phyloP scores from a whole-genome alignment of 2,329 filamentous ascomycete species.

The Coleophoma eucalyptorum region DNA sequence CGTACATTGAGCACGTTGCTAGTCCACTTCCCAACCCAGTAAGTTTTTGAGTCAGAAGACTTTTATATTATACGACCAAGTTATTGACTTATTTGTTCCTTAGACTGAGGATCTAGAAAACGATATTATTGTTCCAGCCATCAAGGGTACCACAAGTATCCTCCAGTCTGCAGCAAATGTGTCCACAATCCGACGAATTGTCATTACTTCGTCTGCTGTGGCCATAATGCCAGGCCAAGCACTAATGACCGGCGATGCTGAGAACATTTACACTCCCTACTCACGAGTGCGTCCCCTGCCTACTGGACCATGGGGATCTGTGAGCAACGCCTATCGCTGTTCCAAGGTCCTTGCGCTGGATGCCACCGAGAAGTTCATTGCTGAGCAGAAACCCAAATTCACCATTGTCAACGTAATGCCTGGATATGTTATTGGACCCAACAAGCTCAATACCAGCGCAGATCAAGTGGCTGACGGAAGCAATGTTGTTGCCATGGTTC shows the following conservation, averaged over 20 bases:
- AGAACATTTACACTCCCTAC: not conserved
- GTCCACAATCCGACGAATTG: not conserved
- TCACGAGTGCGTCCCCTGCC: not conserved
- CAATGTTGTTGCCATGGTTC: not conserved
- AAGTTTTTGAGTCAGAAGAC: not conserved
- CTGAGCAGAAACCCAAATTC: slow-evolving; percentile 11
- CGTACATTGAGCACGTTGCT: slow-evolving; percentile 10
- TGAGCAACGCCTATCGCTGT: slow-evolving; percentile 25
- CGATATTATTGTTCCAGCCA: slow-evolving; percentile 1
- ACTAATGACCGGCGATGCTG: not conserved
- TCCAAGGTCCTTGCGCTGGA: slow-evolving; percentile 23
- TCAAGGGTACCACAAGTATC: slow-evolving; percentile 1
- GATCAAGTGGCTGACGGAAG: not conserved
- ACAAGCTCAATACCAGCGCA: slow-evolving; percentile 3
- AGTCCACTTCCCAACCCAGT: slow-evolving; percentile 4
- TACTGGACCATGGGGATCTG: not conserved
- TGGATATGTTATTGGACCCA: slow-evolving; percentile 8
- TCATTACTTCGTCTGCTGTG: slow-evolving; percentile 3
- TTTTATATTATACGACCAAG: not conserved
- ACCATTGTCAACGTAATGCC: slow-evolving; percentile 13
- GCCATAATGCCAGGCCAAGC: not conserved
- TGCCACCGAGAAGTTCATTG: slow-evolving; percentile 18
- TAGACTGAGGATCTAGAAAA: not conserved
- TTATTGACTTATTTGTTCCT: not conserved
- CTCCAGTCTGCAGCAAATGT: not conserved